These are phyloP conservation scores for Fraxinus cuspidata DNA, from an alignment of 257 asterid genomes.

Conservation along the genomic window DNA sequence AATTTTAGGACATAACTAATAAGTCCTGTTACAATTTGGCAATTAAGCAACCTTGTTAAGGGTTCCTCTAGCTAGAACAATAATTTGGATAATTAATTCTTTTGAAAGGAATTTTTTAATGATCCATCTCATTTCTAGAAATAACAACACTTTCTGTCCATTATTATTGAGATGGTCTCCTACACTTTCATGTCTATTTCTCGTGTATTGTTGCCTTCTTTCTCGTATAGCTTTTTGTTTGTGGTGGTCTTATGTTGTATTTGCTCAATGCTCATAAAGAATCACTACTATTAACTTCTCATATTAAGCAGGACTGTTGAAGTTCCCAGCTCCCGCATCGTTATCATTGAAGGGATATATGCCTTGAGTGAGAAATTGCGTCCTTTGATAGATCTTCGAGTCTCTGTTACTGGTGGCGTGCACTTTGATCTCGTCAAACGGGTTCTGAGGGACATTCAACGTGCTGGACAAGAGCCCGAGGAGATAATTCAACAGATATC, in stretches of 20 bases:
- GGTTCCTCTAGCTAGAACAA: background rate
- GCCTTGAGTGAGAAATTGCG: constrained; percentile 90
- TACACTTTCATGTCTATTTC: background rate
- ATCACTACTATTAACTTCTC: constrained; percentile 16
- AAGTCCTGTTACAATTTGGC: constrained; percentile 2
- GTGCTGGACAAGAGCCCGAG: constrained; percentile 99
- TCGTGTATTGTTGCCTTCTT: constrained; percentile 6
- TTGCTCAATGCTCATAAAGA: constrained; percentile 11
- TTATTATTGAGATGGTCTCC: background rate
- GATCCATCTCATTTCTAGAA: constrained; percentile 10
- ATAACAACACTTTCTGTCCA: background rate
- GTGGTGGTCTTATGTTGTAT: constrained; percentile 16
- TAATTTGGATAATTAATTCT: background rate
- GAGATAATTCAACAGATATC: constrained; percentile 98
- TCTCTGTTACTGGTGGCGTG: constrained; percentile 99
- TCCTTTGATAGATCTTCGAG: constrained; percentile 91
- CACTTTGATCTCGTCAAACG: constrained; percentile 98
- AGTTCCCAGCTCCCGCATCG: constrained; percentile 90
- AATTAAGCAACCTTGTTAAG: background rate
- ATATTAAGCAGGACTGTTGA: constrained; percentile 70
- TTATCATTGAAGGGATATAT: constrained; percentile 91
- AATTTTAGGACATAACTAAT: background rate
- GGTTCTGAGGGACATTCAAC: constrained; percentile 94
- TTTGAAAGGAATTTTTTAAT: background rate
- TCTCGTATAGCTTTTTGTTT: constrained; percentile 4